Base-by-base conservation (phyloP, 176 grass and related monocot genomes). In the Oryza brachyantha region DNA sequence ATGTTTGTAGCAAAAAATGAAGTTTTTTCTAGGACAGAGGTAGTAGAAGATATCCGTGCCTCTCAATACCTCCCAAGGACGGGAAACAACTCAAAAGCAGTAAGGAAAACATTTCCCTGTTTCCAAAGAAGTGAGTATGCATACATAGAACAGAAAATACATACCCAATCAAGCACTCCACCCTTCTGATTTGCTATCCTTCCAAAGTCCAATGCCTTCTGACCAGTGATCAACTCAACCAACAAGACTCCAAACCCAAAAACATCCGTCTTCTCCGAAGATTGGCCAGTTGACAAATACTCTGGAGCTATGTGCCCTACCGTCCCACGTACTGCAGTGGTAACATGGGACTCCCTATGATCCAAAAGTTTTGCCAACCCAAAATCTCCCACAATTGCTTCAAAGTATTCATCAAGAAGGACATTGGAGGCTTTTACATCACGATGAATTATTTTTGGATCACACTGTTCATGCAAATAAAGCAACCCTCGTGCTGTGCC, bases 381-480 rank as follows among this genome's bases (percentile, higher is more conserved):
- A 26, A 98, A 98, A 84, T 98, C 95, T 10, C 95, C 95, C 13
- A 98, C 95, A 52, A 98, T 89, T 58, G 95, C 95, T 88, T 98
- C 95, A 4, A 98, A 98, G 84, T 93, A 93, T 63, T 86, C 95
- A 83, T 98, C 95, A 41, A 98, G 91, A 67, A 98, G 95, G 73
- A 98, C 91, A 62, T 98, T 98, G 21, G 95, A 93, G 12, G 95
- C 95, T 85, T 98, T 98, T 75, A 98, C 95, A 66, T 98, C 95
- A 27, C 95, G 89, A 63, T 98, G 95, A 17, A 98, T 98, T 38
- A 98, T 98, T 65, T 98, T 98, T 61, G 95, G 95, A 76, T 98
- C 95, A 70, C 95, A 94, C 34, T 98, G 95, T 40, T 98, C 95
- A 1, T 98, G 95, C 70, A 98, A 73, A 57, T 98, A 98, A 27